Evolutionary conservation across 1,139 yeast species (phyloP).

Genomic region (Yamadazyma sp.): DNA sequence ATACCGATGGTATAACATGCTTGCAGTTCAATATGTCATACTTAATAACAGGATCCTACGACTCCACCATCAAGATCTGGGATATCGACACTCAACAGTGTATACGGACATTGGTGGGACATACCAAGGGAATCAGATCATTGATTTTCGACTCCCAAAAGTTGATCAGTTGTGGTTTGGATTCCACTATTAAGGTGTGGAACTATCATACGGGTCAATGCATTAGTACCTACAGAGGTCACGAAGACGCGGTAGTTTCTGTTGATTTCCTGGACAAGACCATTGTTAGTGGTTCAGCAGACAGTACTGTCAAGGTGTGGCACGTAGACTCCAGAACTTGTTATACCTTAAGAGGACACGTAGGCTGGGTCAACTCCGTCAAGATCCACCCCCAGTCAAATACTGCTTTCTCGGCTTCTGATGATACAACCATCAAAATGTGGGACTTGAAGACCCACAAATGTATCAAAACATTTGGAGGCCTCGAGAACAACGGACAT

Average conservation of each 20-base stretch:
- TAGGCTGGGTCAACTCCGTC: slow-evolving; percentile 89
- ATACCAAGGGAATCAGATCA: slow-evolving; percentile 80
- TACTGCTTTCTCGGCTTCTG: slow-evolving; percentile 83
- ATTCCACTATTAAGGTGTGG: slow-evolving; percentile 92
- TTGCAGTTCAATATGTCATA: slow-evolving; percentile 76
- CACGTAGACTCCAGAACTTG: slow-evolving; percentile 92
- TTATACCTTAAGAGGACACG: slow-evolving; percentile 88
- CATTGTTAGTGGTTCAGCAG: slow-evolving; percentile 93
- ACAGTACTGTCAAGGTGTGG: slow-evolving; percentile 91
- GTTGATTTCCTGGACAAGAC: slow-evolving; percentile 78
- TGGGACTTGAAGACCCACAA: slow-evolving; percentile 86
- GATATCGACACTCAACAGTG: slow-evolving; percentile 77
- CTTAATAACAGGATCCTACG: slow-evolving; percentile 89
- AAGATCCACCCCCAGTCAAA: slow-evolving; percentile 78
- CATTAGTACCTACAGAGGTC: slow-evolving; percentile 90
- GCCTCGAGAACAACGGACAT: slow-evolving; percentile 66
- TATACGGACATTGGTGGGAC: slow-evolving; percentile 77
- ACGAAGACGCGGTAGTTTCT: slow-evolving; percentile 79
- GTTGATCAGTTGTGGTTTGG: slow-evolving; percentile 88
- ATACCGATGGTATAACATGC: slow-evolving; percentile 82
- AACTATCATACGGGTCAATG: slow-evolving; percentile 93
- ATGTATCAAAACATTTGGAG: slow-evolving; percentile 77
- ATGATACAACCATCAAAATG: slow-evolving; percentile 89
- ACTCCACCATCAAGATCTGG: slow-evolving; percentile 88
- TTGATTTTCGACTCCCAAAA: slow-evolving; percentile 85